Base-by-base conservation (phyloP, 352 stramenopile species). In the Phytophthora tubulina region DNA sequence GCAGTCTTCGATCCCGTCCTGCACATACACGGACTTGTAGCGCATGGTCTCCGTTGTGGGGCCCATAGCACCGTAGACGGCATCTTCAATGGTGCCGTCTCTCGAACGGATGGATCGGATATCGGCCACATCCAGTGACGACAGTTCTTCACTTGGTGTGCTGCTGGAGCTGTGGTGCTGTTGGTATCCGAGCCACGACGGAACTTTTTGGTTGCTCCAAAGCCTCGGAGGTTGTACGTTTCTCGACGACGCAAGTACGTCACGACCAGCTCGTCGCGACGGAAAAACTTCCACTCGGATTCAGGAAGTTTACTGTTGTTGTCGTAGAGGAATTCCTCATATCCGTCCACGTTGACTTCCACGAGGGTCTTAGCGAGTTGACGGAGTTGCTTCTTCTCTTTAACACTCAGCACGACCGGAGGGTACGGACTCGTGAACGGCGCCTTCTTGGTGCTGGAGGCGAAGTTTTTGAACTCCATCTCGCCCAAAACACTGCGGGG, bases 11-110 rank as follows among this genome's bases (percentile, higher is more conserved):
- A 78, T 65, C 6, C 66, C 70, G 35, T 78, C 73, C 14, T 76
- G 64, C 1, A 64, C 70, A 57, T 78, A 81, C 46, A 73, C 48
- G 15, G 70, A 70, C 42, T 78, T 74, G 60, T 78, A 65, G n/a
- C 61, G 60, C 60, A 81, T 70, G 33, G 69, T 67, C 51, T 81
- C 73, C 41, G 64, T 78, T 39, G 70, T 75, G 6, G 67, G 70
- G 2, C 73, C 56, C 46, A 78, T 66, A 7, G 70, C 57, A 5
- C 73, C 70, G 61, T 78, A 81, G 39, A 81, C 53, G 11, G 70
- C 63, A 17, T 78, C 70, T 61, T 80, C 63, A 35, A 80, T 72
- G 10, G 63, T 76, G 55, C 63, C 68, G 31, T 74, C 67, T 52
- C 60, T 74, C 45, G 67, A 74, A n/a, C 67, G 60, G 53, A 74